These are phyloP conservation scores for Pelargonium nanum DNA, from an alignment of 345 rosid species.

Conservation along the genomic window DNA sequence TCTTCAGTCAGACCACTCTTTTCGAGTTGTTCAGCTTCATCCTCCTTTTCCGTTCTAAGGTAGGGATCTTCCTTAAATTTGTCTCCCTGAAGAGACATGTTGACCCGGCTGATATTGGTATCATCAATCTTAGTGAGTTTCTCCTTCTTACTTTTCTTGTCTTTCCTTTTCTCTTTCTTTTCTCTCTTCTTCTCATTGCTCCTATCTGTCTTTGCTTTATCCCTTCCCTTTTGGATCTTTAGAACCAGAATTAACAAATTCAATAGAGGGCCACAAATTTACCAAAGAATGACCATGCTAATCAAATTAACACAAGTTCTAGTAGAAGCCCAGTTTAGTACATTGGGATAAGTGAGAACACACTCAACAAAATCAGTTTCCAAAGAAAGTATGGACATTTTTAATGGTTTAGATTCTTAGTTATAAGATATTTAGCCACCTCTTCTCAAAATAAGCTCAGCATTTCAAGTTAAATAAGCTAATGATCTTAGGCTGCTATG, in stretches of 20 bases:
- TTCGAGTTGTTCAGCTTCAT: slow-evolving; percentile 30
- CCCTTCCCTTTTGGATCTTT: slow-evolving; percentile 34
- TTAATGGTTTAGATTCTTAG: no score
- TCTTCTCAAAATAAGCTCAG: no score
- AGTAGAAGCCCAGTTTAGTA: background rate
- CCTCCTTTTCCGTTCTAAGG: slow-evolving; percentile 2
- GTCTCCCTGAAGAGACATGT: background rate
- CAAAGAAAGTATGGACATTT: no score
- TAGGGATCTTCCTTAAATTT: background rate
- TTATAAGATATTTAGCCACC: no score
- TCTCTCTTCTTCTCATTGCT: slow-evolving; percentile 18
- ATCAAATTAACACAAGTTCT: background rate
- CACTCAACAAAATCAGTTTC: background rate
- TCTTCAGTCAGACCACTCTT: slow-evolving; percentile 64
- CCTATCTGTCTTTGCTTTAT: slow-evolving; percentile 28
- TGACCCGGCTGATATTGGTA: slow-evolving; percentile 10
- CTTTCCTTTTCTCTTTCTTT: slow-evolving; percentile 25
- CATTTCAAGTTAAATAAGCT: no score
- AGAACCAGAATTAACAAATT: slow-evolving; percentile 38
- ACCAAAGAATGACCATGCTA: slow-evolving; percentile 16
- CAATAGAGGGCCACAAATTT: slow-evolving; percentile 17
- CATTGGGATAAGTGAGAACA: no score
- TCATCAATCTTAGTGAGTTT: slow-evolving; percentile 2
- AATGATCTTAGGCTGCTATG: no score
- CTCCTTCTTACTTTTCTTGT: slow-evolving; percentile 3